Conservation (phyloP, 768 basidiomycete species). For the Tricholoma saponaceum region DNA sequence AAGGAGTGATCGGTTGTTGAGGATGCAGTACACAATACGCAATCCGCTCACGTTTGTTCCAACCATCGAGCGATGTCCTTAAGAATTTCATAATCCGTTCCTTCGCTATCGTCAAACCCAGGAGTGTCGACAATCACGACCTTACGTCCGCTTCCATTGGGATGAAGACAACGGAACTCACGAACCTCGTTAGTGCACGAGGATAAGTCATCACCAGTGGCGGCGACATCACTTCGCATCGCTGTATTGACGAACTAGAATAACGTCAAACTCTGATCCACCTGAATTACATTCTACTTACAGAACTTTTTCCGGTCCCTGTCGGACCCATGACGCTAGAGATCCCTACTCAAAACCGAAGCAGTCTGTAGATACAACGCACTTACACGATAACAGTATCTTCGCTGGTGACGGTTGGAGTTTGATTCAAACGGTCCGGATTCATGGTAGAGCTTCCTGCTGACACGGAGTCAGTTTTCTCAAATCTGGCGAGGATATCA, state of each 20-base stretch:
- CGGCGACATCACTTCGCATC: constrained; percentile 1
- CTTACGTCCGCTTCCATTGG: constrained; percentile 12
- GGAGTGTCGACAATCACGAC: constrained; percentile 24
- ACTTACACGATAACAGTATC: constrained; percentile 17
- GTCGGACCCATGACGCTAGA: constrained; percentile 25
- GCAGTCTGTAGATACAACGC: no score
- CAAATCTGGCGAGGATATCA: neutral
- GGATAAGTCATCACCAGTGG: constrained; percentile 15
- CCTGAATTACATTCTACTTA: constrained; percentile 6
- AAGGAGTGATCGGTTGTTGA: neutral
- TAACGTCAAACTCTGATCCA: neutral
- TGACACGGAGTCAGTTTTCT: neutral
- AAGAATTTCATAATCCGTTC: constrained; percentile 21
- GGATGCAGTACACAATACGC: neutral
- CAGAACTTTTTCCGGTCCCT: constrained; percentile 26
- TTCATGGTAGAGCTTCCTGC: neutral
- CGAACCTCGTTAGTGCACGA: constrained; percentile 20
- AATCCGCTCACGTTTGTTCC: constrained; percentile 20
- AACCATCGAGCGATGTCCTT: constrained; percentile 22
- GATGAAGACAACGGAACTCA: constrained; percentile 14
- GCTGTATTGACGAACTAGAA: constrained; percentile 23
- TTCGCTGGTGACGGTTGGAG: neutral
- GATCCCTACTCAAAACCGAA: neutral
- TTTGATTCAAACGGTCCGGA: no score
- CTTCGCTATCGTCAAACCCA: constrained; percentile 23